A percentile compares a stretch with the other conserved stretches of the same genome.
Conservation (phyloP, 148 eudicot genomes). For the Polygonum maritimum region DNA sequence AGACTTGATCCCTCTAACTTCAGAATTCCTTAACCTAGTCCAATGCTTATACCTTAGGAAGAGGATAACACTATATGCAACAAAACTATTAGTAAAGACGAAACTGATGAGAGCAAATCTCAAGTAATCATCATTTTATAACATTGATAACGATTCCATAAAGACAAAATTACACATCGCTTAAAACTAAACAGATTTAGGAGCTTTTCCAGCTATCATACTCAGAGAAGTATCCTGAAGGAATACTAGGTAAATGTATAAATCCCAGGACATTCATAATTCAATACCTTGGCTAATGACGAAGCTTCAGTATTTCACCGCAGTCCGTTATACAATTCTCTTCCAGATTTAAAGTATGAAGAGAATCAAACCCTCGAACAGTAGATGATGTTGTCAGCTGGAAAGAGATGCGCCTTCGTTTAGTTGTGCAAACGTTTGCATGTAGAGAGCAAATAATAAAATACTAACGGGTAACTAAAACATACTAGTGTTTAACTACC, state of each 20-base stretch:
- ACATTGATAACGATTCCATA: too few relatives aligned
- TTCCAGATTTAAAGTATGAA: constrained; percentile 68
- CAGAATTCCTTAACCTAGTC: not conserved
- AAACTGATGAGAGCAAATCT: not conserved
- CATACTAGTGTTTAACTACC: not conserved
- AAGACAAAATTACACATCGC: not conserved
- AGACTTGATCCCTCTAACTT: not conserved
- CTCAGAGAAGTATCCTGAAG: not conserved
- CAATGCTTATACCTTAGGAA: not conserved
- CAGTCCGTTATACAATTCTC: constrained; percentile 71
- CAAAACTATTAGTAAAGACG: not conserved
- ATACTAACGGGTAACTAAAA: not conserved
- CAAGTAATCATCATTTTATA: not conserved
- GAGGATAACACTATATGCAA: not conserved
- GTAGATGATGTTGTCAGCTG: constrained; percentile 49
- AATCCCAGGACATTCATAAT: constrained; percentile 1
- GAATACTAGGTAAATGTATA: not conserved
- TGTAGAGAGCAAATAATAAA: not conserved
- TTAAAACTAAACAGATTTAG: not conserved
- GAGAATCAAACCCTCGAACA: constrained; percentile 68
- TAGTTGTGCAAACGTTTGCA: not conserved
- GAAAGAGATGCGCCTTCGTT: not conserved
- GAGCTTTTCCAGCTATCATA: not conserved
- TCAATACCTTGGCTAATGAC: constrained; percentile 50
- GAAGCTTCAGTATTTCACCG: constrained; percentile 76